phyloP scores from a whole-genome alignment of 2,329 filamentous ascomycete genomes.

The Pseudogymnoascus verrucosus region DNA sequence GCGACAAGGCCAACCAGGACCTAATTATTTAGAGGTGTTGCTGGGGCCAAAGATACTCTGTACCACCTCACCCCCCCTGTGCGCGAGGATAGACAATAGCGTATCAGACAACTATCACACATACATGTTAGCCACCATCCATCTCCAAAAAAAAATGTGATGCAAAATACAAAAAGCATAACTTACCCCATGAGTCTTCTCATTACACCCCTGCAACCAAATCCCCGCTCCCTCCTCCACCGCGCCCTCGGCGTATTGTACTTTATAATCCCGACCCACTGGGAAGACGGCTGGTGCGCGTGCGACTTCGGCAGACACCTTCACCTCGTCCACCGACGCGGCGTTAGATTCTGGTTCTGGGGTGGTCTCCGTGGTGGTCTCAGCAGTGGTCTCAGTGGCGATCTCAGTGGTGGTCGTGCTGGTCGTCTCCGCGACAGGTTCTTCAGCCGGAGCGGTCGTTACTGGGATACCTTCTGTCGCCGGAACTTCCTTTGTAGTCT shows the following conservation, averaged over 20 bases:
- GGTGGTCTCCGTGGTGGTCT: not conserved
- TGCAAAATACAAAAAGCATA: too few relatives aligned
- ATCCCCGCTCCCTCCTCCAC: constrained; percentile 68
- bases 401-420: not conserved
- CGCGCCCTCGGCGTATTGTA: constrained; percentile 59
- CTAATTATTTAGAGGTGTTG: not conserved
- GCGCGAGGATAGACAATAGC: constrained; percentile 68
- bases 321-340: not conserved
- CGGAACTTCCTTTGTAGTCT: too few relatives aligned
- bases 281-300: constrained; percentile 36
- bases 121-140: not conserved
- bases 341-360: not conserved
- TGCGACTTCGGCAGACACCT: not conserved
- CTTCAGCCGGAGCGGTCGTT: too few relatives aligned
- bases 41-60: constrained; percentile 56
- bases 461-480: too few relatives aligned
- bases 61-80: constrained; percentile 70
- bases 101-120: constrained; percentile 63
- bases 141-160: too few relatives aligned
- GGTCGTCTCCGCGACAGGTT: not conserved
- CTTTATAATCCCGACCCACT: constrained; percentile 70
- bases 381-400: too few relatives aligned
- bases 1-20: too few relatives aligned
- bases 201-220: constrained; percentile 91
- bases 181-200: constrained; percentile 85